Conservation (phyloP, 2,329 filamentous ascomycete genomes). For the Chaetomium strumarium region DNA sequence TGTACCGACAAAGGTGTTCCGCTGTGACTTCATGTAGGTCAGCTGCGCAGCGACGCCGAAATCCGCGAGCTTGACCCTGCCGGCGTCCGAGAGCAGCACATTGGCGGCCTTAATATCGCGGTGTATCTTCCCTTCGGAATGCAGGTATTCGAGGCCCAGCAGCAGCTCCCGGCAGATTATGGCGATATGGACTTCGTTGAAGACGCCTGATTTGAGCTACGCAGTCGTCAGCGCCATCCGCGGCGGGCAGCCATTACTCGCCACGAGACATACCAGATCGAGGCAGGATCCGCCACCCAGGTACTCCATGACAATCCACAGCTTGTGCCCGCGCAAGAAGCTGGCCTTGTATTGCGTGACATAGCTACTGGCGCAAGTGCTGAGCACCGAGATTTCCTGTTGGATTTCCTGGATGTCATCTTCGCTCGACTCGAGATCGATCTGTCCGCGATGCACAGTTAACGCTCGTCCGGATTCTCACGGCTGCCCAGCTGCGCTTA, state of each 20-base stretch:
- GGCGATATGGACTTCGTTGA: slow-evolving; percentile 85
- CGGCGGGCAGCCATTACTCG: background rate
- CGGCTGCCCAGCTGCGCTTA: slow-evolving; percentile 39
- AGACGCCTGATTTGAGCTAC: slow-evolving; percentile 82
- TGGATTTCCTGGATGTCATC: slow-evolving; percentile 98
- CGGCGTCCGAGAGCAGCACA: slow-evolving; percentile 80
- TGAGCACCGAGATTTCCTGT: slow-evolving; percentile 90
- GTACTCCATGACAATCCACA: slow-evolving; percentile 99
- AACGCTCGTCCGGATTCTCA: background rate
- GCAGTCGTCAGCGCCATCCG: slow-evolving; percentile 28
- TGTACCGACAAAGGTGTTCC: slow-evolving; percentile 95
- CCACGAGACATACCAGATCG: slow-evolving; percentile 62
- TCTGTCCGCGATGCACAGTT: slow-evolving; percentile 49
- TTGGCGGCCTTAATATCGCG: slow-evolving; percentile 97
- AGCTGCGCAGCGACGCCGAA: slow-evolving; percentile 96
- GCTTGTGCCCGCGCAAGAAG: slow-evolving; percentile 89
- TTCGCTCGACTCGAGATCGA: slow-evolving; percentile 96
- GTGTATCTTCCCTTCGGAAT: slow-evolving; percentile 91
- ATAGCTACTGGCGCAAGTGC: slow-evolving; percentile 88
- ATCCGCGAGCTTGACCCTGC: slow-evolving; percentile 92
- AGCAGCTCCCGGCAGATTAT: slow-evolving; percentile 91
- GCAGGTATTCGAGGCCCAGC: slow-evolving; percentile 84
- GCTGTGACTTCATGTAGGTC: slow-evolving; percentile 94
- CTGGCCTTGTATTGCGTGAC: slow-evolving; percentile 96
- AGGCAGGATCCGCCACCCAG: slow-evolving; percentile 91